Conservation (phyloP, 164 flowering plant species). For the Protea cynaroides region DNA sequence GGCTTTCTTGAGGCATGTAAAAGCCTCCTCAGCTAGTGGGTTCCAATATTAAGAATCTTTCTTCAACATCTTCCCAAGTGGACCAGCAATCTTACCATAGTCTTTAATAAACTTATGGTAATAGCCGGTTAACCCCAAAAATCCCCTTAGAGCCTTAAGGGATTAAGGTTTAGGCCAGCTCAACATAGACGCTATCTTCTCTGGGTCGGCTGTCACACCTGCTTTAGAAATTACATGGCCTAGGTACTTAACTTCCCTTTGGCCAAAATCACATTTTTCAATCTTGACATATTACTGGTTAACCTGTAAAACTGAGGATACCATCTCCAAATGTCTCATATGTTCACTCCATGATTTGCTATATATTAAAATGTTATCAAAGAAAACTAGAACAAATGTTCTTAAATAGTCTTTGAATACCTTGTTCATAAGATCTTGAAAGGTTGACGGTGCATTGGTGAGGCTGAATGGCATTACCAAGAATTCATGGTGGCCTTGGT, state of each 20-base stretch:
- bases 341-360: background rate
- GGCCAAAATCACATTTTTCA: background rate
- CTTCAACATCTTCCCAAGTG: background rate
- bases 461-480: background rate
- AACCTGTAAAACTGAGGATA: background rate
- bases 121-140: background rate
- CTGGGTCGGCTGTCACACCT: background rate
- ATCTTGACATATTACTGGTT: background rate
- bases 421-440: background rate
- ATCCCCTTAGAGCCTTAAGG: background rate
- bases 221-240: background rate
- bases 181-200: background rate
- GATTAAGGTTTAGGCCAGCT: background rate
- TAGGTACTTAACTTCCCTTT: conserved; percentile 1
- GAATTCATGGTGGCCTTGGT: background rate
- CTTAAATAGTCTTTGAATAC: background rate
- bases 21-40: background rate
- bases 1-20: background rate
- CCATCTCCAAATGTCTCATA: background rate
- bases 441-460: background rate
- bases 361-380: background rate
- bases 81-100: background rate
- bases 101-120: background rate
- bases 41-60: background rate
- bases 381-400: no score